phyloP scores from a whole-genome alignment of 345 rosid genomes.

The Dimocarpus longan region DNA sequence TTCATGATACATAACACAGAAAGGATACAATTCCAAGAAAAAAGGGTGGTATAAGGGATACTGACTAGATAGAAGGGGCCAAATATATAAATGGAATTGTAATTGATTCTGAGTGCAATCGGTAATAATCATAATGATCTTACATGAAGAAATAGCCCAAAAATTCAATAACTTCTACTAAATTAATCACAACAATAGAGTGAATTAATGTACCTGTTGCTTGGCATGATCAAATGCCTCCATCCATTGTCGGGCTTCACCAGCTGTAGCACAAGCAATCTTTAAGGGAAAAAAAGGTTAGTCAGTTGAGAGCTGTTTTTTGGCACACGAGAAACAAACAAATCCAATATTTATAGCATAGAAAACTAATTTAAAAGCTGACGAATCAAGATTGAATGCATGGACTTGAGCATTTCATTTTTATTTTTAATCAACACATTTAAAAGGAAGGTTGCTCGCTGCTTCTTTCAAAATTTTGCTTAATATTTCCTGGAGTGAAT shows the following conservation, averaged over 20 bases:
- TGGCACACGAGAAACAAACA: not conserved
- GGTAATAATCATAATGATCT: slow-evolving; percentile 5
- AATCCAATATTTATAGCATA: not conserved
- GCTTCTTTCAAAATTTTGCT: not conserved
- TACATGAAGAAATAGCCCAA: not conserved
- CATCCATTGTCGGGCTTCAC: slow-evolving; percentile 85
- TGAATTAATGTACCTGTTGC: slow-evolving; percentile 69
- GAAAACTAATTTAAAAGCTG: not conserved
- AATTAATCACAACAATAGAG: slow-evolving; percentile 17
- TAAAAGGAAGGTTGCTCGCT: not conserved
- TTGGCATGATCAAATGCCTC: slow-evolving; percentile 96
- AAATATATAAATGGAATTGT: not conserved
- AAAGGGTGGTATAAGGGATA: not conserved
- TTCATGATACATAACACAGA: not conserved
- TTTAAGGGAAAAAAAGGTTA: slow-evolving; percentile 38
- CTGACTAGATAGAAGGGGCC: not conserved
- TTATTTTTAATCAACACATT: not conserved
- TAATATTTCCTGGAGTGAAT: not conserved
- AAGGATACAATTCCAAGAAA: not conserved
- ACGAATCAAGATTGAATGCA: not conserved
- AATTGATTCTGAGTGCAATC: not conserved
- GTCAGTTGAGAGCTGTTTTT: slow-evolving; percentile 7
- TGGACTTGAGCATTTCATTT: not conserved
- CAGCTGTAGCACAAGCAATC: slow-evolving; percentile 95
- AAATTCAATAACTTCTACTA: not conserved